phyloP scores from a whole-genome alignment of 148 eudicot species.

The Limonium bicolor region DNA sequence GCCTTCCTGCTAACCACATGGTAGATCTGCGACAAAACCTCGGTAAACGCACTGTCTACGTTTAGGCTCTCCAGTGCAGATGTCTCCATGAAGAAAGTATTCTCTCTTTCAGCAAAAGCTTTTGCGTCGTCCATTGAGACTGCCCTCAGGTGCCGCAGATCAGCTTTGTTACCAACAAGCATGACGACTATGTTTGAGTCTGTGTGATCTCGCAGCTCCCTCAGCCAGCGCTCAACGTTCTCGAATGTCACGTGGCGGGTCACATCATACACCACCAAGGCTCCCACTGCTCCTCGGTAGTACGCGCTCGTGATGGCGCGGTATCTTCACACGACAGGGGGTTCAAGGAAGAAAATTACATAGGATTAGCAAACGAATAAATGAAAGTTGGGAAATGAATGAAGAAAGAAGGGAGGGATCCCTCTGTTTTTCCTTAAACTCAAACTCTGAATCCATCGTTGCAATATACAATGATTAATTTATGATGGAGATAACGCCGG shows the following conservation, averaged over 20 bases:
- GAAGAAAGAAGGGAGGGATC: no score
- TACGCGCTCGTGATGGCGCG: slow-evolving; percentile 88
- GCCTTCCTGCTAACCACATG: slow-evolving; percentile 69
- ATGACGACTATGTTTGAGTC: slow-evolving; percentile 65
- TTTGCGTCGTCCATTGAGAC: slow-evolving; percentile 43
- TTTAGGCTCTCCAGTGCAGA: slow-evolving; percentile 70
- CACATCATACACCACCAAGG: slow-evolving; percentile 67
- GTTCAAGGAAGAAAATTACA: no score
- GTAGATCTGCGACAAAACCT: slow-evolving; percentile 58
- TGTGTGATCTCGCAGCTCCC: slow-evolving; percentile 75
- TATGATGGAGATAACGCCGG: no score
- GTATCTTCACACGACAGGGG: slow-evolving; percentile 51
- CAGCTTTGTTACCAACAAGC: slow-evolving; percentile 87
- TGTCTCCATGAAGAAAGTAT: slow-evolving; percentile 70
- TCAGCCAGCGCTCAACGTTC: slow-evolving; percentile 76
- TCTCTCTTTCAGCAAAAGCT: slow-evolving; percentile 45
- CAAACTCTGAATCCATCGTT: no score
- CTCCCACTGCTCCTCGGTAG: slow-evolving; percentile 85
- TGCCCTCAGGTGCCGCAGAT: slow-evolving; percentile 67
- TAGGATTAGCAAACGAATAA: no score
- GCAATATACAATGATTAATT: no score
- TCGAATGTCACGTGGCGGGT: slow-evolving; percentile 70
- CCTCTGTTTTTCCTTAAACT: no score
- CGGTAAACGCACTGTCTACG: slow-evolving; percentile 73
- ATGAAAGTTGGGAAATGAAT: no score